Base-by-base conservation (phyloP, 768 basidiomycete species). In the Botryobasidium botryosum region DNA sequence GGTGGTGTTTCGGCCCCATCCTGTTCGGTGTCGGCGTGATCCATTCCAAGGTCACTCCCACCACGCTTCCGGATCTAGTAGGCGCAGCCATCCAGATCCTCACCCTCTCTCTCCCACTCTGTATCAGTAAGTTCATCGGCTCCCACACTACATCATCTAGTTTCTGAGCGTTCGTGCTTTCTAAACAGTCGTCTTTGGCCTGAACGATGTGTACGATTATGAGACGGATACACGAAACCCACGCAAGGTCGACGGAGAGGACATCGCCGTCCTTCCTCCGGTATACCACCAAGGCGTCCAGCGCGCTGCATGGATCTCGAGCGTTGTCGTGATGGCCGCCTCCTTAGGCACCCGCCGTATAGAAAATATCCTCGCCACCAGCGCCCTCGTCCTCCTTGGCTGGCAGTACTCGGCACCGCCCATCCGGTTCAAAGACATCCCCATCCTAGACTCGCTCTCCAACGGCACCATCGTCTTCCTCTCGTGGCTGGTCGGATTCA, bases 201-300 rank as follows among this genome's bases (percentile, higher is more conserved):
- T 52, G 36, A 52, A 52, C 26, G 51, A 52, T 40, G 50, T 52
- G 17, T 52, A 47, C 39, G 51, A 52, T 35, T 52, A 52, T 25
- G 45, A 46, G 5, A 45, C 39, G 20, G 51, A 52, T 35, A n/a
- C 47, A 3, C 45, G 26, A 4, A 52, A 52, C 46, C 50, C 50
- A 24, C 28, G 51, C 43, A 52, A 52, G 40, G 21, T 43, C 4
- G 35, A 36, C 20, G 40, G 36, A 12, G 36, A 37, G 12, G 51
- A 52, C 33, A 50, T 49, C 21, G 45, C 50, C n/a, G 44, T 52
- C 13, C 50, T 52, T 13, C 28, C 26, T 6, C 51, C 51, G 21
- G 24, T 43, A 35, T 50, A 50, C 36, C 51, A 52, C 27, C 4
- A 25, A 1, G 25, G 29, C 36, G 50, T 52, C 37, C 45, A 44